Evolutionary conservation across 208 protist species (phyloP), one percentile per base, ranked within the genome.

Genomic region (Entamoeba invadens): DNA sequence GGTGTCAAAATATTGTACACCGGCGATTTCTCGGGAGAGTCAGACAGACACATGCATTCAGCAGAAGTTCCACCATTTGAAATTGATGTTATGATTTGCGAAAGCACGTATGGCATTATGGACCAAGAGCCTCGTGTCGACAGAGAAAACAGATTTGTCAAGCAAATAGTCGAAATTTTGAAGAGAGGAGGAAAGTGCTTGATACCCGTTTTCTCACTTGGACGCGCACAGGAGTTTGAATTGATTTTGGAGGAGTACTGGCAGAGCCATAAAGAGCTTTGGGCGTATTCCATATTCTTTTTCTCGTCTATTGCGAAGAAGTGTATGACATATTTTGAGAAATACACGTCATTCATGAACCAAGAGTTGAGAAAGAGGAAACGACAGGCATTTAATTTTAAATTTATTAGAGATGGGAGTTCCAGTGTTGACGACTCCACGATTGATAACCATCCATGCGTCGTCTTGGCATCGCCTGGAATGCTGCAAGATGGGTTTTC

Each of bases 211-310:
- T 99, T 99, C 96, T 98, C 98, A 10, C 96, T 99, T 44, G 99
- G 99, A 45, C 94, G 97, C 50, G 98, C 98, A 46, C 98, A 99
- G 96, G 98, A 99, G 95, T 96, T 99, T 35, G 96, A 99, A 18
- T 96, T 99, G 31, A 99, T 99, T 95, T 96, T 99, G 16, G 98
- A 99, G 94, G 98, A 99, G 94, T 99, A 98, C 95, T 99, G 99
- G 98, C 97, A 98, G 35, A 95, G 93, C 21, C 97, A 99, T 94
- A 97, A 97, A 94, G 97, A 99, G 95, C 96, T 99, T 94, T 98
- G 99, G 94, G 95, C 97, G 92, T 97, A 99, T 45, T 98, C 98
- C 4, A 98, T 99, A 93, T 99, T 99, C 95, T 99, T 99, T 96
- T 98, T 98, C 72, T 99, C 98, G 68, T 98, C 97, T 5, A 95